These are phyloP conservation scores for Yamadazyma buinensis DNA, from an alignment of 1,139 yeast genomes.

Conservation along the genomic window DNA sequence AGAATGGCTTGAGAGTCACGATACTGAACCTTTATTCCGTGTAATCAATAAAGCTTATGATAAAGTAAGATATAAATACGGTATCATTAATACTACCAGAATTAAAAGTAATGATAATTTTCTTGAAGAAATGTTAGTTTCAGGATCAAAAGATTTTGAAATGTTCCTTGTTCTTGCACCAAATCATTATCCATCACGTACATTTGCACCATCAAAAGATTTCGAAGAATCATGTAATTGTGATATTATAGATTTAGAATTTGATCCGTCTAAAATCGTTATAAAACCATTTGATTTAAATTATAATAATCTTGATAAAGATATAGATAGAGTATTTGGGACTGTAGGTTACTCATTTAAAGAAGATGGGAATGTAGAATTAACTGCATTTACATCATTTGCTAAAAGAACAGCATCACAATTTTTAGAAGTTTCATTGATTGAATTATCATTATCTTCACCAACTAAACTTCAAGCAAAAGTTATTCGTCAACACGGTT, in stretches of 20 bases:
- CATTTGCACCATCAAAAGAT: slow-evolving; percentile 19
- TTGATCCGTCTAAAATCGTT: slow-evolving; percentile 12
- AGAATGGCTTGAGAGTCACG: neutral
- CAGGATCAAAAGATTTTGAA: slow-evolving; percentile 15
- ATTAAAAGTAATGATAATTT: slow-evolving; percentile 29
- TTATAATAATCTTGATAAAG: slow-evolving; percentile 16
- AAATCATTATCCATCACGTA: slow-evolving; percentile 16
- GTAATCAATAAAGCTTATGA: slow-evolving; percentile 48
- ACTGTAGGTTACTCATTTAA: slow-evolving; percentile 40
- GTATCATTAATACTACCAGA: slow-evolving; percentile 41
- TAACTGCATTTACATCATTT: slow-evolving; percentile 54
- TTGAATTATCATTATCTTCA: neutral
- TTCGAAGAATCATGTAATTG: slow-evolving; percentile 21
- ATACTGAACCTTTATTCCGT: slow-evolving; percentile 2
- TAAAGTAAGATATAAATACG: slow-evolving; percentile 40
- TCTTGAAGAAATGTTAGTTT: slow-evolving; percentile 22
- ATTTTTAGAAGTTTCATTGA: slow-evolving; percentile 23
- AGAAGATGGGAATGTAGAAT: slow-evolving; percentile 19
- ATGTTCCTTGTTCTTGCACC: slow-evolving; percentile 31
- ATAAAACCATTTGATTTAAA: slow-evolving; percentile 17
- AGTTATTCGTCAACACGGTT: slow-evolving; percentile 49
- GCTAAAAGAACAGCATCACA: slow-evolving; percentile 37
- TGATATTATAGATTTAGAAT: slow-evolving; percentile 24
- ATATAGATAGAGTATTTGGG: slow-evolving; percentile 31
- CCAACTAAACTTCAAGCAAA: slow-evolving; percentile 28